Evolutionary conservation across 345 rosid genomes (phyloP), one percentile per base, ranked within the genome.

Genomic region (Eucalyptus regnans): DNA sequence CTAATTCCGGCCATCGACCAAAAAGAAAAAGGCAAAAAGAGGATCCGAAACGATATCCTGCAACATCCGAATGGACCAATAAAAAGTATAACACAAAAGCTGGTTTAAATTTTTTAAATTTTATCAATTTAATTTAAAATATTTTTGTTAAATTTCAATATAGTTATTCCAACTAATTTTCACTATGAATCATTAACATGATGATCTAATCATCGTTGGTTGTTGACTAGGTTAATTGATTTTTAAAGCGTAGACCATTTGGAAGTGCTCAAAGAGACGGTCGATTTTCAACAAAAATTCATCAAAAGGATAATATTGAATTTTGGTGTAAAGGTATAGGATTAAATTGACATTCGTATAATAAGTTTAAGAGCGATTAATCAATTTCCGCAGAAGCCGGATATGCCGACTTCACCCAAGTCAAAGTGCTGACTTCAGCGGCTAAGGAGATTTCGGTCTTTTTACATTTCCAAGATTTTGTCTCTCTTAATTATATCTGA

Each of bases 141-240:
- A 4, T 37, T 37, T 37, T 6, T 3, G 0, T 14, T 6, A 20
- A 37, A 37, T 37, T 37, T 37, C 13, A 37, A 37, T 41, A 76
- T 76, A 76, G 0, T 71, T 3, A 0, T 68, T 68, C 3, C 1
- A 6, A 0, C 5, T 43, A 10, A 37, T 37, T 71, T 37, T 33
- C 13, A 6, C 2, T 1, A 1, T 3, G 2, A 71, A 9, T 68
- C 7, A 16, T 8, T 17, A 5, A 68, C 12, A 23, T 0, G 5
- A 5, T 1, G 1, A 12, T 41, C 3, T 7, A 33, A 17, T 33
- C 44, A 71, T 18, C 1, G 1, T 3, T 18, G 12, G 1, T 9
- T 11, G 13, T 71, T 46, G 18, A 52, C 58, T 52, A 52, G 4
- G 3, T 3, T 4, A 52, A 52, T 52, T 52, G 58, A 52, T 52